These are phyloP conservation scores for Cronartium ribicola DNA, from an alignment of 1,284 basidiomycete species.

Conservation along the genomic window DNA sequence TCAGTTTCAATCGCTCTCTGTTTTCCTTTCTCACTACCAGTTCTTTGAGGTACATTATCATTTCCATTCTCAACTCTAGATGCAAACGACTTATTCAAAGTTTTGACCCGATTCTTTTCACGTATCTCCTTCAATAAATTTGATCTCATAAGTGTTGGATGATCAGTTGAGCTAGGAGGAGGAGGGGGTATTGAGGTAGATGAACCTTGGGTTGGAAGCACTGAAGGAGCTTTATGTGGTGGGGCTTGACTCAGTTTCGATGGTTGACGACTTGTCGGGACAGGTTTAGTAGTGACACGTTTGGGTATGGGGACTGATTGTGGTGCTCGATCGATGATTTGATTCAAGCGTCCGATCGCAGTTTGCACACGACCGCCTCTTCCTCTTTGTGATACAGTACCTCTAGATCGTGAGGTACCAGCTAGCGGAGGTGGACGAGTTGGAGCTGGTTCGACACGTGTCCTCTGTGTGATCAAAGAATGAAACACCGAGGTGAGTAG, in stretches of 20 bases:
- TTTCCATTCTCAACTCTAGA: neutral
- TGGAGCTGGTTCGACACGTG: conserved; percentile 7
- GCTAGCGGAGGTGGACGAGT: conserved; percentile 4
- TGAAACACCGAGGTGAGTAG: neutral
- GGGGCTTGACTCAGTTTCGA: neutral
- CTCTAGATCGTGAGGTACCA: conserved; percentile 13
- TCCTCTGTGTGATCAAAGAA: neutral
- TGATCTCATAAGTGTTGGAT: conserved; percentile 6
- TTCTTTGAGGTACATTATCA: neutral
- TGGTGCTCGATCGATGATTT: conserved; percentile 6
- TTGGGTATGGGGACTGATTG: neutral
- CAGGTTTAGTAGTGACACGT: conserved; percentile 13
- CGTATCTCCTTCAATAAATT: conserved; percentile 26
- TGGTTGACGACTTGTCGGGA: neutral
- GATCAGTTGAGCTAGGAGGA: conserved; percentile 7
- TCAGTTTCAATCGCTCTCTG: neutral
- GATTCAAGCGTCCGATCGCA: conserved; percentile 22
- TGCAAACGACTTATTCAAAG: neutral
- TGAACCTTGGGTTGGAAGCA: neutral
- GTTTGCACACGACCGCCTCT: conserved; percentile 9
- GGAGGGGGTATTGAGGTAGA: neutral
- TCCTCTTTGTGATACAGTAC: conserved; percentile 5
- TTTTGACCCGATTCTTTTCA: conserved; percentile 6
- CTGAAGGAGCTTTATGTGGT: neutral
- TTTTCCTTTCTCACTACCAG: neutral